Conservation (phyloP, 2,329 filamentous ascomycete genomes). For the Erysiphe neolycopersici region DNA sequence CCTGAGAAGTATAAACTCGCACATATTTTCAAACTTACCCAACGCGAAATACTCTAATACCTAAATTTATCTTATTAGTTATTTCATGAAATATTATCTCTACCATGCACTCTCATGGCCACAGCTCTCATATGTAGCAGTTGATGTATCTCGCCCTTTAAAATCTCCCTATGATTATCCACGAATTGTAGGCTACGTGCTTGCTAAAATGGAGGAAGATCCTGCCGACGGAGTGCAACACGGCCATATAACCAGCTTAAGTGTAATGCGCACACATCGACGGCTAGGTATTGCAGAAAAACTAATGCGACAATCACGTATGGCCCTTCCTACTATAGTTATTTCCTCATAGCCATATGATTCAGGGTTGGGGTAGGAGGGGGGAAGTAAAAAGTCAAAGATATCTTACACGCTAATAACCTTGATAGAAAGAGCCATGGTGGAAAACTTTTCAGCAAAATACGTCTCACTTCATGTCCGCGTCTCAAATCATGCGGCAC, state of each 20-base stretch:
- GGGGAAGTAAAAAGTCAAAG: too few species aligned
- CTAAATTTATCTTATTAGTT: slow-evolving; percentile 17
- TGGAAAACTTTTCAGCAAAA: slow-evolving; percentile 68
- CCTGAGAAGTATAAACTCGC: slow-evolving; percentile 46
- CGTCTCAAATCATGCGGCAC: slow-evolving; percentile 71
- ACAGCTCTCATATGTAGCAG: slow-evolving; percentile 85
- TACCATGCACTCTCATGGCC: slow-evolving; percentile 98
- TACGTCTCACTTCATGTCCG: slow-evolving; percentile 95
- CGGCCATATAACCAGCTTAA: slow-evolving; percentile 86
- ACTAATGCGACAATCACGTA: slow-evolving; percentile 88
- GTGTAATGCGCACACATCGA: slow-evolving; percentile 88
- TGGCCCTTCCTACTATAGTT: slow-evolving; percentile 15
- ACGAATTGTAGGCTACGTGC: slow-evolving; percentile 96
- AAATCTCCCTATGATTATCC: slow-evolving; percentile 68
- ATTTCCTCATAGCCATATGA: background rate
- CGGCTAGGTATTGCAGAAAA: slow-evolving; percentile 84
- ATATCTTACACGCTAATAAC: background rate
- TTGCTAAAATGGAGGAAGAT: slow-evolving; percentile 99
- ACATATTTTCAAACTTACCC: too few species aligned
- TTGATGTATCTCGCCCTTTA: slow-evolving; percentile 60
- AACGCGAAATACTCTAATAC: too few species aligned
- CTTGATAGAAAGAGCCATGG: slow-evolving; percentile 69
- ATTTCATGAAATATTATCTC: slow-evolving; percentile 99
- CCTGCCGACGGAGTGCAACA: slow-evolving; percentile 72
- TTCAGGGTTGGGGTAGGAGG: too few species aligned